Conservation (phyloP, 2,329 filamentous ascomycete genomes). For the Colletotrichum viniferum region DNA sequence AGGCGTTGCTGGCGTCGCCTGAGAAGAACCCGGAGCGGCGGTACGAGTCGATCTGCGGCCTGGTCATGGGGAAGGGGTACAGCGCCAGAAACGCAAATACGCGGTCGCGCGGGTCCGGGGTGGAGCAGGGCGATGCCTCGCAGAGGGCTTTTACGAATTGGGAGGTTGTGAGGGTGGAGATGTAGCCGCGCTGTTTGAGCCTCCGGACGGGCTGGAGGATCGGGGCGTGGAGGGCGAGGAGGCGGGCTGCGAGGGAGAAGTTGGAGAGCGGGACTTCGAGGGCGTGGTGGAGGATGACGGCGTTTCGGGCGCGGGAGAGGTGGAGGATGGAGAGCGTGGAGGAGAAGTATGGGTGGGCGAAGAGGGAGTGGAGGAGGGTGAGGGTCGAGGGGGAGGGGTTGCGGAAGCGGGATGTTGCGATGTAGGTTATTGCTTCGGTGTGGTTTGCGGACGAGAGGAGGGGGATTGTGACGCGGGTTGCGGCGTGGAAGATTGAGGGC, state of each 20-base stretch:
- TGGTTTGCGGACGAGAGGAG: conserved; percentile 4
- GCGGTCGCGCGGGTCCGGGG: background rate
- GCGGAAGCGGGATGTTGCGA: background rate
- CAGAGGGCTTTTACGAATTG: background rate
- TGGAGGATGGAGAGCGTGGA: background rate
- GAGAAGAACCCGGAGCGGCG: background rate
- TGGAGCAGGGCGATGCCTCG: background rate
- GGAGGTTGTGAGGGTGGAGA: background rate
- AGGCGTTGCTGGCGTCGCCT: background rate
- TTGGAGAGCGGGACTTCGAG: background rate
- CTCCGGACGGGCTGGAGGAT: background rate
- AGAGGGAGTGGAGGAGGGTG: background rate
- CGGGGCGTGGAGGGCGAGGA: background rate
- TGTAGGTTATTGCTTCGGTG: background rate
- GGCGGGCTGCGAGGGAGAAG: background rate
- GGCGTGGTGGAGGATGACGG: background rate
- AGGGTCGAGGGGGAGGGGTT: background rate
- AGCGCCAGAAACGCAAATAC: background rate
- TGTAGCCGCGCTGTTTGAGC: background rate
- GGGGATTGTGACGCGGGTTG: conserved; percentile 26
- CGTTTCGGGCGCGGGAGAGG: background rate
- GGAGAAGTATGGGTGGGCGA: background rate
- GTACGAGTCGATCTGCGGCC: background rate
- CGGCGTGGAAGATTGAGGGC: conserved; percentile 26
- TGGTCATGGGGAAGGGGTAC: background rate